Evolutionary conservation across 139 green algal species (phyloP).

Genomic region (Ettlia oleoabundans): DNA sequence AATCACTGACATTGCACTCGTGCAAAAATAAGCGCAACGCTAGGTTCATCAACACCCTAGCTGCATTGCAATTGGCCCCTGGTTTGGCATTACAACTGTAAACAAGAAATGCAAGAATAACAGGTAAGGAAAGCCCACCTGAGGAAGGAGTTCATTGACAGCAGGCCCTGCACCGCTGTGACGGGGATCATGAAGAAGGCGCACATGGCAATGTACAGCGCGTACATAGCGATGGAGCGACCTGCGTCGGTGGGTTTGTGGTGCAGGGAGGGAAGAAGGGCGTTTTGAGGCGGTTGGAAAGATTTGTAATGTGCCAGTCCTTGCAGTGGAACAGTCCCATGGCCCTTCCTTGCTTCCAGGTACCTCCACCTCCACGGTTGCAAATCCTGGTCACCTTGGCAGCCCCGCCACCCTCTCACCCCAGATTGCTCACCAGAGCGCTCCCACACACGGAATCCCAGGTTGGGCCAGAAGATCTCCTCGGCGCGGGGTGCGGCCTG

Average conservation of each 20-base stretch:
- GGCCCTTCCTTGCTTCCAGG: too few relatives aligned
- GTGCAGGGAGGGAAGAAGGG: constrained; percentile 5
- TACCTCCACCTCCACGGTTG: too few relatives aligned
- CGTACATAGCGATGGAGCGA: constrained; percentile 42
- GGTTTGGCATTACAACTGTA: too few relatives aligned
- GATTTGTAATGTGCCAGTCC: too few relatives aligned
- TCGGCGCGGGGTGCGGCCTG: constrained; percentile 51
- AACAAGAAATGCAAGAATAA: too few relatives aligned
- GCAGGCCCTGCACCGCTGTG: constrained; percentile 41
- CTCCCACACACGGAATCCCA: constrained; percentile 56
- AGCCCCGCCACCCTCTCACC: neutral
- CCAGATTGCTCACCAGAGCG: constrained; percentile 33
- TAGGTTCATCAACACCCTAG: too few relatives aligned
- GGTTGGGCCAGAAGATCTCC: constrained; percentile 66
- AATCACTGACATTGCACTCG: too few relatives aligned
- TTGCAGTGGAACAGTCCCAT: too few relatives aligned
- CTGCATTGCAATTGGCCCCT: too few relatives aligned
- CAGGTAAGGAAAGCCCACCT: too few relatives aligned
- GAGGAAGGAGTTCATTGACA: constrained; percentile 34
- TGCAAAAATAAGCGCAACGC: too few relatives aligned
- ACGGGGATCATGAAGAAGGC: constrained; percentile 61
- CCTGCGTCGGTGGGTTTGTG: neutral
- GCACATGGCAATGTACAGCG: constrained; percentile 48
- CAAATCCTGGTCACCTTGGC: too few relatives aligned
- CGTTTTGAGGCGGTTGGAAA: neutral